Conservation (phyloP, 2,329 filamentous ascomycete species). For the Cadophora sp. region DNA sequence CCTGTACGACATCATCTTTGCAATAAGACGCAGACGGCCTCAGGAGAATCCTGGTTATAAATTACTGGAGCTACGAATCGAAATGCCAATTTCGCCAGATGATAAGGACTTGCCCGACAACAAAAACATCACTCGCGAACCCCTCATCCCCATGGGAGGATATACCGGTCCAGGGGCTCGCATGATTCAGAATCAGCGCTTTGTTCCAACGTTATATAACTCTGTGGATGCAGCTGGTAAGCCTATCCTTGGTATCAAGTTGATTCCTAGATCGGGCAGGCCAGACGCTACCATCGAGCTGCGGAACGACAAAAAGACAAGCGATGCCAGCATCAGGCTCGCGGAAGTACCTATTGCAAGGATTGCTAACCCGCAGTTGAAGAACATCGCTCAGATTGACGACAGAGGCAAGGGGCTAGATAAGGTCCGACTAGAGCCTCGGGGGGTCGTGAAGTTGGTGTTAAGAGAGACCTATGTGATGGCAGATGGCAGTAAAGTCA, state of each 20-base stretch:
- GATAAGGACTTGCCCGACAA: not conserved
- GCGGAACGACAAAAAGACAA: not conserved
- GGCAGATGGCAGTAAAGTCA: conserved; percentile 9
- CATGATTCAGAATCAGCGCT: conserved; percentile 5
- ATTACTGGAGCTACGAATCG: conserved; percentile 16
- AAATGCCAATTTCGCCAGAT: conserved; percentile 22
- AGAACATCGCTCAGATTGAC: conserved; percentile 13
- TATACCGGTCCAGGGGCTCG: conserved; percentile 10
- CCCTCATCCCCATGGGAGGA: conserved; percentile 4
- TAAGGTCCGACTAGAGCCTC: not conserved
- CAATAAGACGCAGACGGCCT: conserved; percentile 2
- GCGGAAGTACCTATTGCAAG: conserved; percentile 17
- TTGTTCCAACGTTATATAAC: conserved; percentile 11
- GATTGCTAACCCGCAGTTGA: not conserved
- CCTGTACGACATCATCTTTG: conserved; percentile 22
- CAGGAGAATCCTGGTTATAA: conserved; percentile 4
- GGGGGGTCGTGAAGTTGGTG: conserved; percentile 9
- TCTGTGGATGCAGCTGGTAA: conserved; percentile 3
- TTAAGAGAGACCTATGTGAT: conserved; percentile 12
- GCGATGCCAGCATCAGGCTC: conserved; percentile 2
- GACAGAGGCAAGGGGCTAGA: conserved; percentile 1
- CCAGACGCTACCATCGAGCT: conserved; percentile 8
- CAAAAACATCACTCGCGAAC: conserved; percentile 8
- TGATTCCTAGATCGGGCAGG: conserved; percentile 16
- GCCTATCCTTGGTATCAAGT: conserved; percentile 17